Evolutionary conservation across 306 rosid species (phyloP).

Genomic region (Quercus robur): DNA sequence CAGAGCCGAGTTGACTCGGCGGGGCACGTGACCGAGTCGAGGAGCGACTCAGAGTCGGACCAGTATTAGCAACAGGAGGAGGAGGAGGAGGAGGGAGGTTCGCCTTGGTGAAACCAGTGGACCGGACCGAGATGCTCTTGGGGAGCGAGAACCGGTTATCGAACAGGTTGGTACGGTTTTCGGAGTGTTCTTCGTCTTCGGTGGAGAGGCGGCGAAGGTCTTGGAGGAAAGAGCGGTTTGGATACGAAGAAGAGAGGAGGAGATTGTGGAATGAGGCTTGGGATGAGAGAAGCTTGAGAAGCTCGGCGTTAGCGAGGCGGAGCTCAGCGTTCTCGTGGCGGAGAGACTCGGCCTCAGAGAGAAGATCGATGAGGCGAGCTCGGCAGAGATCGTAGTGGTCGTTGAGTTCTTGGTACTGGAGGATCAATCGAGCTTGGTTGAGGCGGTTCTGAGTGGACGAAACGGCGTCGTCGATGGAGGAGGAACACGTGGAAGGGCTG

Average conservation of each 20-base stretch:
- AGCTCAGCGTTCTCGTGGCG: conserved; percentile 42
- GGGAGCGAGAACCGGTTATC: conserved; percentile 34
- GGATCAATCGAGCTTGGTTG: conserved; percentile 39
- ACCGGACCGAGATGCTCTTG: conserved; percentile 47
- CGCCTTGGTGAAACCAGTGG: conserved; percentile 27
- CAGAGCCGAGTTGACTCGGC: conserved; percentile 2
- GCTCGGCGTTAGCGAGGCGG: conserved; percentile 35
- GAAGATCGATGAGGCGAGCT: conserved; percentile 27
- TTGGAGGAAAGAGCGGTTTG: conserved; percentile 8
- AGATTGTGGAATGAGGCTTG: conserved; percentile 23
- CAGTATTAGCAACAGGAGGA: neutral
- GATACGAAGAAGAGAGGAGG: conserved; percentile 14
- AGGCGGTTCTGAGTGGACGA: conserved; percentile 31
- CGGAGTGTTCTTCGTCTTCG: conserved; percentile 32
- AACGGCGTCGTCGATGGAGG: conserved; percentile 5
- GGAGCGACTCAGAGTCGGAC: conserved; percentile 7
- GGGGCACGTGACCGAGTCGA: conserved; percentile 12
- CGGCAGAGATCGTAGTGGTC: conserved; percentile 32
- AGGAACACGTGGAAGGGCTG: conserved; percentile 41
- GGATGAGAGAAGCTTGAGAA: conserved; percentile 40
- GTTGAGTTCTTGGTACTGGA: conserved; percentile 32
- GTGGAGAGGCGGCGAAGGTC: conserved; percentile 18
- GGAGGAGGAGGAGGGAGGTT: conserved; percentile 1
- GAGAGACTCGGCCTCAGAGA: conserved; percentile 27
- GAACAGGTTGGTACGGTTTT: conserved; percentile 36